Conservation (phyloP, 495 filamentous ascomycete genomes). For the Xylaria curta region DNA sequence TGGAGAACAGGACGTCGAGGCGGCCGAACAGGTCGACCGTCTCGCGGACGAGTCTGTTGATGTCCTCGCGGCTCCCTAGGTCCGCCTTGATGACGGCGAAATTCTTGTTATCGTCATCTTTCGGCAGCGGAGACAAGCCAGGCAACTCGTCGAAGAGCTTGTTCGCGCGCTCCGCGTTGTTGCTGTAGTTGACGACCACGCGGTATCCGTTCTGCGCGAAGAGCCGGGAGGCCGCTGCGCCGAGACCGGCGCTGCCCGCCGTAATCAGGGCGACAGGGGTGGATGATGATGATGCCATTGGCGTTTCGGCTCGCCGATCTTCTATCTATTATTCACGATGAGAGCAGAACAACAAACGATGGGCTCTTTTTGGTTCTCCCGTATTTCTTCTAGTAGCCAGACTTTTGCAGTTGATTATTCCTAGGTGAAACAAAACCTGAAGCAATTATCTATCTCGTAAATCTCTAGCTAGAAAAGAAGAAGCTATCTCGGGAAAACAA, state of each 20-base stretch:
- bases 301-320: background rate
- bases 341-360: background rate
- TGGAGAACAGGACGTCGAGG: slow-evolving; percentile 62
- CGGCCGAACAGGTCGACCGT: slow-evolving; percentile 53
- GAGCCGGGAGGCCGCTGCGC: slow-evolving; percentile 57
- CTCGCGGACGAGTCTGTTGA: slow-evolving; percentile 52
- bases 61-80: slow-evolving; percentile 49
- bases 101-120: slow-evolving; percentile 22
- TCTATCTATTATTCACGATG: background rate
- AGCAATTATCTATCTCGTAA: background rate
- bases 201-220: slow-evolving; percentile 56
- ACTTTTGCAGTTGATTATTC: background rate
- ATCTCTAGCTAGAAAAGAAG: background rate
- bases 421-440: background rate
- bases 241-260: slow-evolving; percentile 62
- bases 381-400: too few relatives aligned
- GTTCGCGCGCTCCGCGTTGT: slow-evolving; percentile 51
- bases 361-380: background rate
- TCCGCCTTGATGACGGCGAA: slow-evolving; percentile 58
- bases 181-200: slow-evolving; percentile 61
- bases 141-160: slow-evolving; percentile 52
- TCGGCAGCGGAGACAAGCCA: slow-evolving; percentile 31
- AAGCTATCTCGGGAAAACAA: background rate
- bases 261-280: slow-evolving; percentile 58
- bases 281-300: slow-evolving; percentile 8